phyloP scores from a whole-genome alignment of 305 asterid genomes.

The Rubia tinctorum region DNA sequence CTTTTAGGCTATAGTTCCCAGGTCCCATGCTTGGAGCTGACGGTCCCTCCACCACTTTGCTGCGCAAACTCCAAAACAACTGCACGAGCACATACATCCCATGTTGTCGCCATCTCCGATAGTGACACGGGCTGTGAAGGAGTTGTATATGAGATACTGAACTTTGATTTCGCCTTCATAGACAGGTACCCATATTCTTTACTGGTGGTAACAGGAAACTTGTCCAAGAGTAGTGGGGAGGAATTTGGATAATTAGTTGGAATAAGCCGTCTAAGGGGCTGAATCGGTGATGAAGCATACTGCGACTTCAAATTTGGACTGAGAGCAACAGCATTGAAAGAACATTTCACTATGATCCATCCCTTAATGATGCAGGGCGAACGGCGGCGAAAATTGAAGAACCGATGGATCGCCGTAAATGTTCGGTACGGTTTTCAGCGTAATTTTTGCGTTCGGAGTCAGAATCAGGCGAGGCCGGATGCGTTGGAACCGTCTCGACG shows the following conservation, averaged over 20 bases:
- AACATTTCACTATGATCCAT: conserved; percentile 86
- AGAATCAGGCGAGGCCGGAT: too few relatives aligned
- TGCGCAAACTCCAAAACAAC: conserved; percentile 75
- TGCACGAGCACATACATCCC: conserved; percentile 88
- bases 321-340: conserved; percentile 80
- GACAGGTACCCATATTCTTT: conserved; percentile 88
- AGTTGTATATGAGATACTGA: conserved; percentile 69
- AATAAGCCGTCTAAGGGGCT: conserved; percentile 80
- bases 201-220: conserved; percentile 86
- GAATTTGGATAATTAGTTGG: conserved; percentile 80
- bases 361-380: too few relatives aligned
- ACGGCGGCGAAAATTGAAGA: too few relatives aligned
- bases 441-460: too few relatives aligned
- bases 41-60: conserved; percentile 85
- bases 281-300: conserved; percentile 91
- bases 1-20: conserved; percentile 43
- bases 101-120: conserved; percentile 76
- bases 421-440: too few relatives aligned
- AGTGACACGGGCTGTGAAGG: conserved; percentile 86
- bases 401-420: too few relatives aligned
- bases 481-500: too few relatives aligned
- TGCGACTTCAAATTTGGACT: conserved; percentile 87
- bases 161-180: conserved; percentile 70
- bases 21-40: conserved; percentile 85
- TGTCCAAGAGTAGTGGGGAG: conserved; percentile 88